Evolutionary conservation across 2,329 filamentous ascomycete species (phyloP).

Genomic region (Calonectria naviculata): DNA sequence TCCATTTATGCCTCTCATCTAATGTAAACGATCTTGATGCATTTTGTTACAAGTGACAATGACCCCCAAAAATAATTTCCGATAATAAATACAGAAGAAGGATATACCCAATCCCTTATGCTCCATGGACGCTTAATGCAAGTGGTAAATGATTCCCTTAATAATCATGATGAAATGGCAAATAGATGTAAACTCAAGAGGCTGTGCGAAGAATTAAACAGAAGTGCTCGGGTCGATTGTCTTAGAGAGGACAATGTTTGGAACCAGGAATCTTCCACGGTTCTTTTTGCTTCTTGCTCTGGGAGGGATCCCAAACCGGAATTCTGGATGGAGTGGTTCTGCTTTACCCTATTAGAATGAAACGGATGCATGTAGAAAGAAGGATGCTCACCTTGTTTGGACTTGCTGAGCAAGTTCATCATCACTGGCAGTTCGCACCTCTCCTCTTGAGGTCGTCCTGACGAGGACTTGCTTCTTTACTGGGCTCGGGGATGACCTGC

Average conservation of each 20-base stretch:
- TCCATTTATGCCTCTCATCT: not conserved
- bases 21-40: not conserved
- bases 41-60: not conserved
- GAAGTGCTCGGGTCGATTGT: not conserved
- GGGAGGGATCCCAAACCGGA: not conserved
- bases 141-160: not conserved
- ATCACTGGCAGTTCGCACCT: not conserved
- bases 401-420: not conserved
- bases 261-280: not conserved
- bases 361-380: not conserved
- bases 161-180: not conserved
- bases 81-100: not conserved
- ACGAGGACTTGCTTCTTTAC: not conserved
- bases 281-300: not conserved
- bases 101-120: not conserved
- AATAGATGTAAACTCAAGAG: not conserved
- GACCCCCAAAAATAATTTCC: not conserved
- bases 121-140: not conserved
- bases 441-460: not conserved
- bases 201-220: not conserved
- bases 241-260: not conserved
- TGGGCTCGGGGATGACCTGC: not conserved
- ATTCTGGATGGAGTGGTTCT: not conserved
- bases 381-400: not conserved
- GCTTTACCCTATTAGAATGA: not conserved